A percentile compares a stretch with the other conserved stretches of the same genome.
These are phyloP conservation scores for Boletellus ananas DNA, from an alignment of 768 basidiomycete species.

Conservation along the genomic window DNA sequence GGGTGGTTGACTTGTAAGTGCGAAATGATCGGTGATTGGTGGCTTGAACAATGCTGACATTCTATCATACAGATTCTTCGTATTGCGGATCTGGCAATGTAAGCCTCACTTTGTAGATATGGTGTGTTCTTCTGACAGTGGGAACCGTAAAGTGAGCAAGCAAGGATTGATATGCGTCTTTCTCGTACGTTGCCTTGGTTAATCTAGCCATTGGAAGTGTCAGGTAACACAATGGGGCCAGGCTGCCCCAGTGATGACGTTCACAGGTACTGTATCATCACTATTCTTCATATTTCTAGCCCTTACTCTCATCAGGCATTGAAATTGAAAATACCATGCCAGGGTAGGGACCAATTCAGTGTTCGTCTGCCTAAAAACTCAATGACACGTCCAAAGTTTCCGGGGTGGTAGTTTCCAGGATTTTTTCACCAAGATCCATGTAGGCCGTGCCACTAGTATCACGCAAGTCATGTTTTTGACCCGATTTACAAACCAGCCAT, in stretches of 20 bases:
- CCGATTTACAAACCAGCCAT: constrained; percentile 2
- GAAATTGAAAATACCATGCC: constrained; percentile 4
- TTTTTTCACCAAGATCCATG: constrained; percentile 1
- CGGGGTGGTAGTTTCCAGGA: background rate
- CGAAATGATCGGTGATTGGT: background rate
- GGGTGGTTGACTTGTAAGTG: constrained; percentile 5
- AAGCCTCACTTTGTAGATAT: background rate
- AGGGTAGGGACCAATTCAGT: background rate
- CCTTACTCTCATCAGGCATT: constrained; percentile 4
- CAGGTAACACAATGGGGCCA: background rate
- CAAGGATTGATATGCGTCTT: constrained; percentile 5
- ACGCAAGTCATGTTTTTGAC: background rate
- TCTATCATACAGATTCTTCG: constrained; percentile 8
- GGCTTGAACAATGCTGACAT: background rate
- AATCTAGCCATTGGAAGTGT: too few relatives aligned
- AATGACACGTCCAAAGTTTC: constrained; percentile 3
- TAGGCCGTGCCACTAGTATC: background rate
- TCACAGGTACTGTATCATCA: constrained; percentile 3
- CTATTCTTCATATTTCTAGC: background rate
- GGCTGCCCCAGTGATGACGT: constrained; percentile 6
- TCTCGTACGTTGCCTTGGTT: constrained; percentile 7
- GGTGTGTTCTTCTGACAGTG: background rate
- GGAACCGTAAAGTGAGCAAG: constrained; percentile 6
- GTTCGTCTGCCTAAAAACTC: background rate
- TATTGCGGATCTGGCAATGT: constrained; percentile 21